Conservation (phyloP, 306 rosid species). For the Prinsepia uniflora region DNA sequence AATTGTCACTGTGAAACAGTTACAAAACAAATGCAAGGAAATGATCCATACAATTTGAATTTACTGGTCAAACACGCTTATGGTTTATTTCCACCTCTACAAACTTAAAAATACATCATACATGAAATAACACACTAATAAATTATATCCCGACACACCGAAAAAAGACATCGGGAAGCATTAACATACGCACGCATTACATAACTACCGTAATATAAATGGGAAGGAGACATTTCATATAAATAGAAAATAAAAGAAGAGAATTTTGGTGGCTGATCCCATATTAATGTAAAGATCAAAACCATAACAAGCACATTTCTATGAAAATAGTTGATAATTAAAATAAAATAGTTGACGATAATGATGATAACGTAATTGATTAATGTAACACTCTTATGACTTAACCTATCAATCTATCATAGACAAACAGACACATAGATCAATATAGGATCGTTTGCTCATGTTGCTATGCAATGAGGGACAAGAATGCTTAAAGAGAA, state of each 20-base stretch:
- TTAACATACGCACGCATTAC: not conserved
- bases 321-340: not conserved
- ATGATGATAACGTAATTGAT: not conserved
- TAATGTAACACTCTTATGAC: not conserved
- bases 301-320: no score
- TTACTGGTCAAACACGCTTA: not conserved
- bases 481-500: not conserved
- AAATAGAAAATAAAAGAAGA: not conserved
- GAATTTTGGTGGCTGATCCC: not conserved
- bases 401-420: not conserved
- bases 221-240: not conserved
- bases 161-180: not conserved
- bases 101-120: not conserved
- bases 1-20: not conserved
- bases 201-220: not conserved
- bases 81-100: not conserved
- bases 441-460: not conserved
- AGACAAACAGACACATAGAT: not conserved
- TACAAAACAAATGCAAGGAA: slow-evolving; percentile 3
- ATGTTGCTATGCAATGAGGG: not conserved
- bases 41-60: not conserved
- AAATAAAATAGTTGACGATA: not conserved
- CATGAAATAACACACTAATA: not conserved
- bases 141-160: not conserved
- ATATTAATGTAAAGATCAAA: not conserved